Evolutionary conservation across 176 grass and related monocot genomes (phyloP).

Genomic region (maize (Zea mays)): DNA sequence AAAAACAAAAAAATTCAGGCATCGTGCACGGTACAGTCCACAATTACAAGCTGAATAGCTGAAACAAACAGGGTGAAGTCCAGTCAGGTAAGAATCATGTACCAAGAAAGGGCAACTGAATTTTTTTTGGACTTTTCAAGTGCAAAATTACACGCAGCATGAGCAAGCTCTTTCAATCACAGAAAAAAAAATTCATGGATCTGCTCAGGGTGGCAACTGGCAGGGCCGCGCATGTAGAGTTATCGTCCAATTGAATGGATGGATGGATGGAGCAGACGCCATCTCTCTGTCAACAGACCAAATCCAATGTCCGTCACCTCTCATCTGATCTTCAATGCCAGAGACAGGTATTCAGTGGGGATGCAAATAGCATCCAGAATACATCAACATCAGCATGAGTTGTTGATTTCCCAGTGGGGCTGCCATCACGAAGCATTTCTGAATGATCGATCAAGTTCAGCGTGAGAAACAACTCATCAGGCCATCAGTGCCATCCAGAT

Average conservation of each 20-base stretch:
- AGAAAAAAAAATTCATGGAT: not conserved
- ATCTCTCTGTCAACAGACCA: slow-evolving; percentile 33
- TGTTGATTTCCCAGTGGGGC: slow-evolving; percentile 21
- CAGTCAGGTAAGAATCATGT: slow-evolving; percentile 24
- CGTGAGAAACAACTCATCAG: slow-evolving; percentile 8
- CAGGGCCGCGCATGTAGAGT: slow-evolving; percentile 32
- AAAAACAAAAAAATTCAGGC: too few species aligned
- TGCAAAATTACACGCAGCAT: too few species aligned
- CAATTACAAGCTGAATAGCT: not conserved
- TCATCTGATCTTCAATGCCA: slow-evolving; percentile 12
- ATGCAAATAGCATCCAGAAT: slow-evolving; percentile 15
- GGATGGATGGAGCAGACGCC: slow-evolving; percentile 30
- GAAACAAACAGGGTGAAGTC: not conserved
- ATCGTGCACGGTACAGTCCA: not conserved
- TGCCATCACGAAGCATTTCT: not conserved
- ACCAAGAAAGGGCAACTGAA: too few species aligned
- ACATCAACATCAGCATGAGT: slow-evolving; percentile 1
- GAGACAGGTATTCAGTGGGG: slow-evolving; percentile 9
- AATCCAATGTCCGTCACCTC: slow-evolving; percentile 25
- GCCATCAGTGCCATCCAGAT: not conserved
- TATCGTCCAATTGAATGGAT: slow-evolving; percentile 28
- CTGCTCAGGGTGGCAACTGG: slow-evolving; percentile 7
- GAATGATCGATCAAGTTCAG: slow-evolving; percentile 14
- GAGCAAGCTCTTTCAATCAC: not conserved
- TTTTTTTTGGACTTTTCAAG: too few species aligned